Conservation (phyloP, 257 asterid genomes). For the Perilla frutescens region DNA sequence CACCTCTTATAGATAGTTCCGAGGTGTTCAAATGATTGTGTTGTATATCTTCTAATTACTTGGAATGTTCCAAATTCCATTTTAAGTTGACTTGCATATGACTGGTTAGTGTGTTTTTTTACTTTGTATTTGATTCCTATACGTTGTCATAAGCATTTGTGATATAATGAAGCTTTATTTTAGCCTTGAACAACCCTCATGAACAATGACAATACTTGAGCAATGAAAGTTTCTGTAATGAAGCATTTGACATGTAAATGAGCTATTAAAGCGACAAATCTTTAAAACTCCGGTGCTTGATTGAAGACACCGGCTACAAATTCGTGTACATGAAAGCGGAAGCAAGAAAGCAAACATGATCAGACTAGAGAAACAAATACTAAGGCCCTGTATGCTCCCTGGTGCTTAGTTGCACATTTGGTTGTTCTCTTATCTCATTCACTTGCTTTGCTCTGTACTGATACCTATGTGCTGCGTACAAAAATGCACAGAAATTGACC, state of each 20-base stretch:
- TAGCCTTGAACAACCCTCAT: constrained; percentile 7
- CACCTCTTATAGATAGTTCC: constrained; percentile 9
- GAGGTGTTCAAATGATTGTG: constrained; percentile 1
- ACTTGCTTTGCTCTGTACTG: constrained; percentile 72
- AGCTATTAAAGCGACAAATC: constrained; percentile 1
- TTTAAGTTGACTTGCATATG: neutral
- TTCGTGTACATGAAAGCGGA: constrained; percentile 21
- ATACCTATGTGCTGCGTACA: constrained; percentile 76
- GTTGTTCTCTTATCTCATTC: constrained; percentile 43
- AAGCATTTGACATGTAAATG: constrained; percentile 29
- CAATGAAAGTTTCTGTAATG: constrained; percentile 17
- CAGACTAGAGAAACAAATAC: constrained; percentile 13
- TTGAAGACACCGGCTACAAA: constrained; percentile 20
- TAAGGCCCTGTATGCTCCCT: constrained; percentile 33
- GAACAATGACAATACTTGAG: neutral
- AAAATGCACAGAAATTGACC: constrained; percentile 74
- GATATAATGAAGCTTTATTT: constrained; percentile 1
- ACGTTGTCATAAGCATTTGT: neutral
- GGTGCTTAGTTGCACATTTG: constrained; percentile 38
- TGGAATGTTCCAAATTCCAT: neutral
- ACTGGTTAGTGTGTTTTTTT: neutral
- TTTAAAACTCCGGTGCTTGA: constrained; percentile 18
- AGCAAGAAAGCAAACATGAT: neutral
- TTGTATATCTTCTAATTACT: constrained; percentile 27
- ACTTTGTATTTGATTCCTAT: neutral